Evolutionary conservation across 345 rosid genomes (phyloP).

Genomic region (Cardamine occulta): DNA sequence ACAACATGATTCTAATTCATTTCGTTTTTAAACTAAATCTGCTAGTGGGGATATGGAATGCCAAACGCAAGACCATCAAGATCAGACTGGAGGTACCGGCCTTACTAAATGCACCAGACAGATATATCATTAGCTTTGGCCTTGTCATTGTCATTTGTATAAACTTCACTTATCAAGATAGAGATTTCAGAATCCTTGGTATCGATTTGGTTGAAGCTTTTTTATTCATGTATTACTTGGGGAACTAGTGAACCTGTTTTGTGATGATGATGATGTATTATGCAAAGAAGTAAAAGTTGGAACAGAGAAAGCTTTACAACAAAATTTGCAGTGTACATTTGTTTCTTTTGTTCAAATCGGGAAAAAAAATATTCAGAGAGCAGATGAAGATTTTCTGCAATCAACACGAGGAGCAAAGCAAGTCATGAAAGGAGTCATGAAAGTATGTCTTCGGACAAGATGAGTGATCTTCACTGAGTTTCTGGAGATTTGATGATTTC

Average conservation of each 20-base stretch:
- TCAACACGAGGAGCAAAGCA: constrained; percentile 62
- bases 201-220: constrained; percentile 2
- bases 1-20: not conserved
- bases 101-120: constrained; percentile 54
- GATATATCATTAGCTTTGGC: constrained; percentile 24
- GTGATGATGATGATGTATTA: not conserved
- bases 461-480: constrained; percentile 45
- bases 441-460: constrained; percentile 47
- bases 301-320: constrained; percentile 35
- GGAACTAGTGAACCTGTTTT: constrained; percentile 17
- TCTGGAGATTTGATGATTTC: constrained; percentile 43
- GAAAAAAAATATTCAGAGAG: constrained; percentile 12
- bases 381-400: constrained; percentile 44
- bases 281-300: not conserved
- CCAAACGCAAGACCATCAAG: constrained; percentile 69
- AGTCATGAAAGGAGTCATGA: constrained; percentile 48
- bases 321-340: constrained; percentile 37
- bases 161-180: constrained; percentile 30
- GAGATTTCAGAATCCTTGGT: constrained; percentile 3
- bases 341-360: constrained; percentile 19
- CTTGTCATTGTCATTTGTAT: constrained; percentile 39
- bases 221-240: not conserved
- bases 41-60: constrained; percentile 80
- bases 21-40: not conserved
- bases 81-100: constrained; percentile 91